These are phyloP conservation scores for Volvariella surrecta DNA, from an alignment of 1,284 basidiomycete species.

Conservation along the genomic window DNA sequence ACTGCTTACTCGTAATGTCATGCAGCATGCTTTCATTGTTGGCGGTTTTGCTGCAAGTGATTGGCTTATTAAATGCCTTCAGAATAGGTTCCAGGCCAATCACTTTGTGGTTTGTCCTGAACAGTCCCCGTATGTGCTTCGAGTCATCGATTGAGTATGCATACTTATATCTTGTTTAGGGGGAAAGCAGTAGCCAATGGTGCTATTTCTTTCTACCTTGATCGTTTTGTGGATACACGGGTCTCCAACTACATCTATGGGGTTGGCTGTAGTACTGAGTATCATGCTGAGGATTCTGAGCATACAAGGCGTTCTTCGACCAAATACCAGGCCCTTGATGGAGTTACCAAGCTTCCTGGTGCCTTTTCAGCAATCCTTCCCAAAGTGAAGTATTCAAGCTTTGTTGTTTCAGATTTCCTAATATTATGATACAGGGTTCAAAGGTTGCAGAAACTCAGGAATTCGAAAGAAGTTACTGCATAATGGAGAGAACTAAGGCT, in stretches of 20 bases:
- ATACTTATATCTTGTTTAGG: constrained; percentile 16
- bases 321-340: constrained; percentile 7
- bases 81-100: no score
- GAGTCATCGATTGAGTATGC: no score
- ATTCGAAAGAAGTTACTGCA: not conserved
- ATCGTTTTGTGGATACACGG: constrained; percentile 38
- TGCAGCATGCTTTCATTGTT: constrained; percentile 11
- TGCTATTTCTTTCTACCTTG: constrained; percentile 41
- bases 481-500: no score
- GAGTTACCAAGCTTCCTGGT: constrained; percentile 3
- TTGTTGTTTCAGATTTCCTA: not conserved
- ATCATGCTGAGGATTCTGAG: constrained; percentile 20
- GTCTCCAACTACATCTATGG: constrained; percentile 40
- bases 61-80: constrained; percentile 14
- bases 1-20: not conserved
- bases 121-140: constrained; percentile 16
- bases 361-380: constrained; percentile 6
- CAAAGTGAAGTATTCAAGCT: constrained; percentile 3
- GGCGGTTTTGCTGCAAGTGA: constrained; percentile 14
- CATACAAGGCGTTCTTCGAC: constrained; percentile 21
- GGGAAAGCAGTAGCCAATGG: constrained; percentile 52
- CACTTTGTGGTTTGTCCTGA: constrained; percentile 18
- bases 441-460: constrained; percentile 5
- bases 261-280: constrained; percentile 20
- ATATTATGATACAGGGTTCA: not conserved